These are phyloP conservation scores for Calonectria multiphialidica DNA, from an alignment of 2,329 filamentous ascomycete genomes.

Conservation along the genomic window DNA sequence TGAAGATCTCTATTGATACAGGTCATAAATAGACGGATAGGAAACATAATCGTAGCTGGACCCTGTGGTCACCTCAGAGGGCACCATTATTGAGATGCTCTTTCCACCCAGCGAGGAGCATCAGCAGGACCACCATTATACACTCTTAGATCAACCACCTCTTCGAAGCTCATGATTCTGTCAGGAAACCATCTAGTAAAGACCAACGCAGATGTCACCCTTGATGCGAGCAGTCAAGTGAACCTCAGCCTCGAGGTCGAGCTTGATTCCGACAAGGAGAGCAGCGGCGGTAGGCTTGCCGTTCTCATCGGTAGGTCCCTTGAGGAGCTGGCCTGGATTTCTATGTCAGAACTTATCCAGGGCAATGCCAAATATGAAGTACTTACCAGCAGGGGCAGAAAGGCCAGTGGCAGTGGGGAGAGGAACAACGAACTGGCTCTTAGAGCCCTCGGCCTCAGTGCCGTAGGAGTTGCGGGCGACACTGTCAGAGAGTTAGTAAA, in stretches of 20 bases:
- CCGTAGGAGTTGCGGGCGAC: conserved; percentile 45
- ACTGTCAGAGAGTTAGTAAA: conserved; percentile 28
- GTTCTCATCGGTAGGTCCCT: conserved; percentile 67
- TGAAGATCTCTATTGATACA: neutral
- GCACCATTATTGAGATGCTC: conserved; percentile 13
- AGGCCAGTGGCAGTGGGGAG: conserved; percentile 50
- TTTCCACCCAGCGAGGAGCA: neutral
- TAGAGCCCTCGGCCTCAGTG: conserved; percentile 42
- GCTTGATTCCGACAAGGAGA: conserved; percentile 71
- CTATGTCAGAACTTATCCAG: conserved; percentile 10
- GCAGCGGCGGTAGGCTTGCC: conserved; percentile 70
- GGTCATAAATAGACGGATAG: neutral
- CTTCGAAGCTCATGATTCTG: neutral
- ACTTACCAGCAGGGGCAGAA: conserved; percentile 47
- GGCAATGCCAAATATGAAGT: conserved; percentile 23
- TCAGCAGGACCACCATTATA: conserved; percentile 11
- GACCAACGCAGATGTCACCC: conserved; percentile 69
- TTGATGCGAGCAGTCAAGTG: conserved; percentile 70
- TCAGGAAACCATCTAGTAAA: conserved; percentile 35
- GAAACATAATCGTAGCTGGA: neutral
- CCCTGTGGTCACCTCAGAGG: neutral
- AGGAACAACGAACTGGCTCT: conserved; percentile 43
- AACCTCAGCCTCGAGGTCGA: conserved; percentile 73
- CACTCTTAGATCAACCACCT: neutral
- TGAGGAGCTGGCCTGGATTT: conserved; percentile 63